Evolutionary conservation across 805 yeast species (phyloP).

Genomic region (Metschnikowia reukaufii): DNA sequence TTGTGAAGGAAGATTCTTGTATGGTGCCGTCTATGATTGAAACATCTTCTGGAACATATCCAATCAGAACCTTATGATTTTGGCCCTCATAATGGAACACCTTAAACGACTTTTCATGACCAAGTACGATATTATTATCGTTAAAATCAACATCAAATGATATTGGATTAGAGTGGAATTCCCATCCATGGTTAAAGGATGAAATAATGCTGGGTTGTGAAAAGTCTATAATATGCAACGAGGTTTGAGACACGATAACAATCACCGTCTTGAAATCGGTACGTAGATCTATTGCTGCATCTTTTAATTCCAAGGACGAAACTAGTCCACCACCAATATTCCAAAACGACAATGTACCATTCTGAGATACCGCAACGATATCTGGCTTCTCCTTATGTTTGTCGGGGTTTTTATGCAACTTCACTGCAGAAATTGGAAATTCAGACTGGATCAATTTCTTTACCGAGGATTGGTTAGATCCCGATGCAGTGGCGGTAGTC

Average conservation of each 20-base stretch:
- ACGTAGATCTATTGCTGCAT: constrained; percentile 4
- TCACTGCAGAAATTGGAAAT: constrained; percentile 22
- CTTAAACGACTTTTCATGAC: constrained; percentile 21
- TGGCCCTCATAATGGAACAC: constrained; percentile 23
- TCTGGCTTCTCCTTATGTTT: constrained; percentile 27
- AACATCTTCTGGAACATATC: constrained; percentile 16
- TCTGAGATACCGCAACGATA: constrained; percentile 25
- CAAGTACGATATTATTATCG: constrained; percentile 29
- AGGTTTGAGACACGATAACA: constrained; percentile 21
- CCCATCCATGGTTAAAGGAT: constrained; percentile 20
- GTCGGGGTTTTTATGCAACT: constrained; percentile 23
- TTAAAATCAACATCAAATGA: constrained; percentile 34
- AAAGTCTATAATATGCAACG: constrained; percentile 23
- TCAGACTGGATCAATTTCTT: constrained; percentile 17
- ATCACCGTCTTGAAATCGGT: constrained; percentile 30
- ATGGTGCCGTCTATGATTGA: constrained; percentile 18
- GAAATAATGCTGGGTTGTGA: constrained; percentile 7
- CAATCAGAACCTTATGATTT: constrained; percentile 2
- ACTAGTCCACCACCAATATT: constrained; percentile 17
- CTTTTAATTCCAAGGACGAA: constrained; percentile 1
- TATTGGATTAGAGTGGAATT: constrained; percentile 11
- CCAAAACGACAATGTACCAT: constrained; percentile 30
- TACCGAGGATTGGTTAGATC: constrained; percentile 25
- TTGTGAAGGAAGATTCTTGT: constrained; percentile 7
- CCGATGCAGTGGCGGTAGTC: constrained; percentile 31